Base-by-base conservation (phyloP, 2,329 filamentous ascomycete genomes). In the Dothidotthia symphoricarpi region DNA sequence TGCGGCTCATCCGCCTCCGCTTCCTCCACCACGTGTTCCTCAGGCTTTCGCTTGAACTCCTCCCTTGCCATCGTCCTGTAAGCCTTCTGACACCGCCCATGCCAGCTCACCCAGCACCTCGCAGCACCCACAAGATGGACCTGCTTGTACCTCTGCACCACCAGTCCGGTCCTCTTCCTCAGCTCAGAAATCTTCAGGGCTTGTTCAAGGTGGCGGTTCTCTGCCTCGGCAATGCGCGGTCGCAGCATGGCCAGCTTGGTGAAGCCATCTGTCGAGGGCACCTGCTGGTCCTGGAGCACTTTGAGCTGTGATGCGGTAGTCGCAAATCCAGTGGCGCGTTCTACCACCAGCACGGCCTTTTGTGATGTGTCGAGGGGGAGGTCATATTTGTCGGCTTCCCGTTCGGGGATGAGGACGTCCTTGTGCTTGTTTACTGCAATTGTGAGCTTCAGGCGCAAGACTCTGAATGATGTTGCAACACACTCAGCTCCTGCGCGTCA, bases 41-140 rank as follows among this genome's bases (percentile, higher is more conserved):
- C 76, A 47, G 71, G 72, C 53, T 71, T 76, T 53, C 72, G 75
- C 65, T 67, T 67, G 47, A 71, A 72, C 59, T 89, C 86, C 34
- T 73, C 72, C 55, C 85, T 76, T 59, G 80, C 75, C 2, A 91
- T 72, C 7, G 73, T 72, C 37, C 79, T 75, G 68, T 93, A 87
- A 6, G 81, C 76, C 43, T 74, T 71, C 63, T 79, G 77, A 10
- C 90, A 65, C 33, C 85, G 74, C 24, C 78, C 75, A 66, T 94
- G 85, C 59, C 84, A 81, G 34, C 84, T 80, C 15, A 83, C 84
- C 70, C 88, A 83, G 41, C 78, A 77, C 51, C 81, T 78, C 0
- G 83, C 83, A 51, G 80, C 80, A 9, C 77, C 76, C 31, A 95
- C 70, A 28, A 93, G 74, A 3, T 81, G 80, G 16, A 79, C 71